phyloP scores from a whole-genome alignment of 163 green algal genomes.

The Scenedesmus sp. region DNA sequence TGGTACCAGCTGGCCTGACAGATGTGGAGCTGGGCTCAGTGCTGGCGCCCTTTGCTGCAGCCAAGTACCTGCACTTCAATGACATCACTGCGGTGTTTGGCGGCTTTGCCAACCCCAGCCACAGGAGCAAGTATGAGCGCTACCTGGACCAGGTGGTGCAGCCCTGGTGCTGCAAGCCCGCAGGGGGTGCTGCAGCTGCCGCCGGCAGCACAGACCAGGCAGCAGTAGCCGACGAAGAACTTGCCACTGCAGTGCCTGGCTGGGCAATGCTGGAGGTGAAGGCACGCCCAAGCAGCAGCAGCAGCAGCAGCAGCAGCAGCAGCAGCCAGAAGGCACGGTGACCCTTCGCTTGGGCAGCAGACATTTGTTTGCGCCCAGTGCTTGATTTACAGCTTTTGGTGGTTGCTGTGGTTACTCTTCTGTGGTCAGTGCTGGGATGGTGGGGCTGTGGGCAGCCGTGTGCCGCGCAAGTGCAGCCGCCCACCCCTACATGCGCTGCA shows the following conservation, averaged over 20 bases:
- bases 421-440: not conserved
- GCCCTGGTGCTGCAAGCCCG: conserved; percentile 49
- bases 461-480: not conserved
- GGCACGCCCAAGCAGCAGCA: not conserved
- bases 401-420: not conserved
- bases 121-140: conserved; percentile 31
- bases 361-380: not conserved
- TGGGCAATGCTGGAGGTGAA: conserved; percentile 27
- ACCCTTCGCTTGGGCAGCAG: not conserved
- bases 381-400: not conserved
- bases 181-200: not conserved
- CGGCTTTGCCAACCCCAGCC: not conserved
- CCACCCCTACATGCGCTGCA: too few species aligned
- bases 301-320: conserved; percentile 5
- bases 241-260: not conserved
- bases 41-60: conserved; percentile 5
- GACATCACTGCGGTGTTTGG: conserved; percentile 40
- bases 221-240: not conserved
- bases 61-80: conserved; percentile 44
- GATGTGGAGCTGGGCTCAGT: not conserved
- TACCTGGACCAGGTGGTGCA: conserved; percentile 35
- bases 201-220: not conserved
- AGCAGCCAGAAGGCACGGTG: not conserved
- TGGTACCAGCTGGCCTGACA: conserved; percentile 25
- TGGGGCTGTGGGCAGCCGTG: not conserved